These are phyloP conservation scores for Adansonia gregorii DNA, from an alignment of 441 rosid genomes.

Conservation along the genomic window DNA sequence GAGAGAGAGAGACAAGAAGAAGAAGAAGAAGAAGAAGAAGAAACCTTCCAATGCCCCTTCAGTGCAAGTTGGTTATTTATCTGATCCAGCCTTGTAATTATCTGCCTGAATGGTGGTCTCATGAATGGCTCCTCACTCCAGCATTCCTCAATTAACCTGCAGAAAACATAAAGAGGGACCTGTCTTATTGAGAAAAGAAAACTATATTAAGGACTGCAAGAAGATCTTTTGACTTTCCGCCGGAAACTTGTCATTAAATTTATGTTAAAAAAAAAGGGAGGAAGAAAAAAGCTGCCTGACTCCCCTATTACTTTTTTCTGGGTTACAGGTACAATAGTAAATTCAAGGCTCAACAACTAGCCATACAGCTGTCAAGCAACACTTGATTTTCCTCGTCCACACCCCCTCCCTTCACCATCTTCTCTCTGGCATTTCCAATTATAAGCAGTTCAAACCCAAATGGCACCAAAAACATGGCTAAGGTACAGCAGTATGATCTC, in stretches of 20 bases:
- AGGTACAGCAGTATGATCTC: neutral
- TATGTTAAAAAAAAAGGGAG: neutral
- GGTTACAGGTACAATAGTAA: neutral
- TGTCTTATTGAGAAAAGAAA: neutral
- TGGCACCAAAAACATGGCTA: neutral
- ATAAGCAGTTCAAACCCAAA: neutral
- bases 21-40: neutral
- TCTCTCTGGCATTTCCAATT: neutral
- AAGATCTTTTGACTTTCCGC: neutral
- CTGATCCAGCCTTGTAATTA: conserved; percentile 55
- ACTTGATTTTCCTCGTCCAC: neutral
- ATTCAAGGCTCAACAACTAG: conserved; percentile 9
- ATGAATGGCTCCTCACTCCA: conserved; percentile 64
- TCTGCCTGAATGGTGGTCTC: conserved; percentile 71
- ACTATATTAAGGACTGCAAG: neutral
- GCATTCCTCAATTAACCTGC: conserved; percentile 69
- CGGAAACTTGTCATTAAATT: neutral
- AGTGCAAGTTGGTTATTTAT: conserved; percentile 47
- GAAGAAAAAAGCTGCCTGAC: neutral
- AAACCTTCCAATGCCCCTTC: conserved; percentile 56
- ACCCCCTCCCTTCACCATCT: neutral
- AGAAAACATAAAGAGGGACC: neutral
- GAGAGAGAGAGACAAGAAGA: neutral
- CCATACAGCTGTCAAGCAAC: neutral
- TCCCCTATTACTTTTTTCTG: conserved; percentile 5